Base-by-base conservation (phyloP, 768 basidiomycete genomes). In the Mycena olivaceomarginata region DNA sequence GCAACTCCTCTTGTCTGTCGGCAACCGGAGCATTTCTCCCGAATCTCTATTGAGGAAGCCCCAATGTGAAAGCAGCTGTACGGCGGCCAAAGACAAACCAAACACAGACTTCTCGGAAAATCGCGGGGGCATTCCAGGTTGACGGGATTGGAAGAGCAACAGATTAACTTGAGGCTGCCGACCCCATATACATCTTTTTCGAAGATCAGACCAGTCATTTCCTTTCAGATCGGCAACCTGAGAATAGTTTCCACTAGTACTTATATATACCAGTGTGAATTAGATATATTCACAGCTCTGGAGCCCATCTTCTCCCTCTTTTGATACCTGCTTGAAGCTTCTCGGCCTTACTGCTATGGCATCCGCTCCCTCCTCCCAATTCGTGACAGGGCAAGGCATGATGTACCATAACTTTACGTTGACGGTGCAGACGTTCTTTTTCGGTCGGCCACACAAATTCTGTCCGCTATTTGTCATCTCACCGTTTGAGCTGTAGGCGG, bases 351-450 rank as follows among this genome's bases (percentile, higher is more conserved):
- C 53, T 39, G 48, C 15, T 51, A 69, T 69, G 68, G 22, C 41
- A 31, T 71, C 60, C 20, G 40, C 41, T 15, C 60, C 60, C 20
- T 46, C 59, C 37, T 51, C 59, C 46, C 31, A 71, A 20, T 69
- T 75, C n/a, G 46, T 60, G 13, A 9, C 20, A 25, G 68, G 68
- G 62, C 67, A 57, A 67, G n/a, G 39, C 51, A 43, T 75, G 48
- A 53, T 70, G 68, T 75, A 75, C 63, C 18, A 31, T 37, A 70
- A 53, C 51, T 75, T 75, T 15, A 59, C 57, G 22, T 46, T 75
- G 74, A 57, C n/a, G 65, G 67, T 75, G 18, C 67, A 75, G 40
- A 75, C 74, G 39, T 75, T 75, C 63, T 75, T 75, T 25, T 75
- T 75, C 22, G 74, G 74, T 72, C 4, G n/a, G 74, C 51, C 48